phyloP scores from a whole-genome alignment of 352 stramenopile genomes.

The Phytopythium chamaehyphon region DNA sequence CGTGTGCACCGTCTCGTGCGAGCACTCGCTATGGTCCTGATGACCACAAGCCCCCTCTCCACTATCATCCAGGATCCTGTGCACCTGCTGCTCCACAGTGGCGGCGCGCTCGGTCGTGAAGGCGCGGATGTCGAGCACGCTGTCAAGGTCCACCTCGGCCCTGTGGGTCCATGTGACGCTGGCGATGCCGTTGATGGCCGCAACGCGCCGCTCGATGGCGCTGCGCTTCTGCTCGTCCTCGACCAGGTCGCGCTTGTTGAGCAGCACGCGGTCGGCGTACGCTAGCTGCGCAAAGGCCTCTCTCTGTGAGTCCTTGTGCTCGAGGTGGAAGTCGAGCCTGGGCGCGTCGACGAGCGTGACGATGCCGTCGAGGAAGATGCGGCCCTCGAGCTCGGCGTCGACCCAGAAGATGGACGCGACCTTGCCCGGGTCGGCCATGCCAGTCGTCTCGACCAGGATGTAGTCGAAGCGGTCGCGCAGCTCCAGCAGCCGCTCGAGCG shows the following conservation, averaged over 20 bases:
- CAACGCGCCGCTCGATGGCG: constrained; percentile 38
- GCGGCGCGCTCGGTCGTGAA: constrained; percentile 66
- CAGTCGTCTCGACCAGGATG: constrained; percentile 94
- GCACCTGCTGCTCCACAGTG: constrained; percentile 50
- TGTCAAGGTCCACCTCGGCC: constrained; percentile 49
- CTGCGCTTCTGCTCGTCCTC: constrained; percentile 31
- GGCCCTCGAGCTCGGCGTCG: constrained; percentile 88
- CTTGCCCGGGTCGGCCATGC: constrained; percentile 92
- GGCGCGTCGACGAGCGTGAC: constrained; percentile 97
- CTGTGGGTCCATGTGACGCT: constrained; percentile 58
- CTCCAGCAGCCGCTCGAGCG: constrained; percentile 81
- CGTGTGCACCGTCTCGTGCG: constrained; percentile 31
- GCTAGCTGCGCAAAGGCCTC: constrained; percentile 96
- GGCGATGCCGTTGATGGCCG: constrained; percentile 64
- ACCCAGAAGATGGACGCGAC: constrained; percentile 96
- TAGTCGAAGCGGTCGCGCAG: constrained; percentile 84
- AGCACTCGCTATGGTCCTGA: constrained; percentile 11
- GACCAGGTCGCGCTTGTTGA: constrained; percentile 99
- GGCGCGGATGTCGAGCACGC: constrained; percentile 76
- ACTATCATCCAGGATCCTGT: constrained; percentile 12
- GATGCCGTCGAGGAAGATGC: constrained; percentile 93
- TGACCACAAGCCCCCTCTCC: constrained; percentile 10
- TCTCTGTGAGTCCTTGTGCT: constrained; percentile 34
- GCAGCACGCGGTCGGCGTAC: constrained; percentile 97
- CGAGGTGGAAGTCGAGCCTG: constrained; percentile 82